Evolutionary conservation across 2,329 filamentous ascomycete species (phyloP).

Genomic region (Pestalotiopsis sp.): DNA sequence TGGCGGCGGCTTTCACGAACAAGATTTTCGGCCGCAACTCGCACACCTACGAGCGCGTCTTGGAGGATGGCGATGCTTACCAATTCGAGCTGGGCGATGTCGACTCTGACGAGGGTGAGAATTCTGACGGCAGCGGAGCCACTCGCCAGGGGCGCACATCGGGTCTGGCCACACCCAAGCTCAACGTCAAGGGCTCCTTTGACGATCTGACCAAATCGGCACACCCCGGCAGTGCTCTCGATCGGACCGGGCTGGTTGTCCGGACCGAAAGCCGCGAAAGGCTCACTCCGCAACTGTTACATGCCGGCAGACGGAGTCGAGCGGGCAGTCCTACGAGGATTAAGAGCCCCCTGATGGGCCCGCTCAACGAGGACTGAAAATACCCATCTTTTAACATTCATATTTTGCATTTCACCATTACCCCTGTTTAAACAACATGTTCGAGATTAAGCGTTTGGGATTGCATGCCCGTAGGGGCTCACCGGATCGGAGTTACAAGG

Average conservation of each 20-base stretch:
- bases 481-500: constrained; percentile 8
- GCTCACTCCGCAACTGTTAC: constrained; percentile 62
- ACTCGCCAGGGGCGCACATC: constrained; percentile 62
- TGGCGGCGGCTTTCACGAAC: constrained; percentile 52
- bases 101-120: constrained; percentile 66
- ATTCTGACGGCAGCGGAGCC: constrained; percentile 60
- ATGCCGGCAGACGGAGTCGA: constrained; percentile 60
- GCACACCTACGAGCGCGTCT: constrained; percentile 76
- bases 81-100: constrained; percentile 79
- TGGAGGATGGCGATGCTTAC: constrained; percentile 76
- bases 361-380: constrained; percentile 45
- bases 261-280: constrained; percentile 87
- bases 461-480: not conserved
- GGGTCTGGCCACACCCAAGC: constrained; percentile 69
- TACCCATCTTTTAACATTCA: constrained; percentile 18
- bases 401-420: constrained; percentile 15
- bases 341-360: constrained; percentile 60
- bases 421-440: constrained; percentile 10
- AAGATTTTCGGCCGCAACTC: constrained; percentile 67
- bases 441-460: not conserved
- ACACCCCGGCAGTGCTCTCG: constrained; percentile 48
- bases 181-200: constrained; percentile 51
- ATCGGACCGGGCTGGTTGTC: constrained; percentile 74
- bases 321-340: constrained; percentile 60
- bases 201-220: constrained; percentile 45